These are phyloP conservation scores for Wallacemonas sp. DNA, from an alignment of 208 protist species.

Conservation along the genomic window DNA sequence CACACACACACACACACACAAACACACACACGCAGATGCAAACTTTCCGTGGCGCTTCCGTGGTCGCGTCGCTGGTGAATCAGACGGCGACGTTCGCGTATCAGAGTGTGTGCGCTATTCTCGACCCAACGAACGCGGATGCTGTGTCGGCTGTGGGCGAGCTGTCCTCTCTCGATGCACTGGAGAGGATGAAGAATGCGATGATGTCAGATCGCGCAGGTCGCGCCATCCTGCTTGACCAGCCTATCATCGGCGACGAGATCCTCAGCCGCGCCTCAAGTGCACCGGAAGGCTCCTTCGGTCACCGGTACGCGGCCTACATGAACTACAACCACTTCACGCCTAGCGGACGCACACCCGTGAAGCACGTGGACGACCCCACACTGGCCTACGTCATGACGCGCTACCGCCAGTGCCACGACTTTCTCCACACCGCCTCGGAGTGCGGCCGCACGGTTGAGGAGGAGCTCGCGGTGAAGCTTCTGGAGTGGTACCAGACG, in stretches of 20 bases:
- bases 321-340: slow-evolving; percentile 83
- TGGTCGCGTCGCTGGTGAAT: slow-evolving; percentile 25
- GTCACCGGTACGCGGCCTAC: slow-evolving; percentile 72
- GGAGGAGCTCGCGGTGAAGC: slow-evolving; percentile 85
- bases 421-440: slow-evolving; percentile 72
- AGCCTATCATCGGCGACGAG: slow-evolving; percentile 63
- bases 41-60: slow-evolving; percentile 28
- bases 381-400: slow-evolving; percentile 84
- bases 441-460: slow-evolving; percentile 79
- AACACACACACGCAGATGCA: slow-evolving; percentile 11
- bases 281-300: slow-evolving; percentile 65
- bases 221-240: slow-evolving; percentile 56
- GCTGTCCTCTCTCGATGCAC: slow-evolving; percentile 55
- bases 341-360: slow-evolving; percentile 63
- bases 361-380: slow-evolving; percentile 66
- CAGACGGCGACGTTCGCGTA: slow-evolving; percentile 52
- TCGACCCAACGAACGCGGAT: slow-evolving; percentile 61
- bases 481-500: slow-evolving; percentile 83
- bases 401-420: slow-evolving; percentile 85
- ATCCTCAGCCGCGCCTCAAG: slow-evolving; percentile 44
- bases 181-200: slow-evolving; percentile 64
- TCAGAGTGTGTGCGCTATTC: slow-evolving; percentile 56
- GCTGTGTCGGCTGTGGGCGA: slow-evolving; percentile 77
- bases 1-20: background rate
- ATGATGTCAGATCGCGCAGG: slow-evolving; percentile 83